phyloP scores from a whole-genome alignment of 2,329 filamentous ascomycete genomes.

The Coleophoma eucalyptorum region DNA sequence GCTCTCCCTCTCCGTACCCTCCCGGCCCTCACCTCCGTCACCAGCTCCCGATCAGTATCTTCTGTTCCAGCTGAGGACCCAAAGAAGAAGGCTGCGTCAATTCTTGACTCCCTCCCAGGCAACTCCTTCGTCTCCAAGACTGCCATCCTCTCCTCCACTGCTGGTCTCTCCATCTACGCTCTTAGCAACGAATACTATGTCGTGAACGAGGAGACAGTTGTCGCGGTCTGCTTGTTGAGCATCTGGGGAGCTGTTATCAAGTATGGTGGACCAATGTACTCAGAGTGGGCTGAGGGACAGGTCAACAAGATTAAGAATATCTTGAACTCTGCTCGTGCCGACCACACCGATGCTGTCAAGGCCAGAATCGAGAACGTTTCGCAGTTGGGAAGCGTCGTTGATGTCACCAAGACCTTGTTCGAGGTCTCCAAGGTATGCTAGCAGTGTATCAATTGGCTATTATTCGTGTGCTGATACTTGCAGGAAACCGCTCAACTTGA shows the following conservation, averaged over 20 bases:
- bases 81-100: constrained; percentile 94
- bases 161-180: constrained; percentile 87
- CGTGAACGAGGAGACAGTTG: constrained; percentile 97
- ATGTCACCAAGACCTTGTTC: constrained; percentile 95
- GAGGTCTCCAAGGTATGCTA: constrained; percentile 88
- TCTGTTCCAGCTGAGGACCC: constrained; percentile 82
- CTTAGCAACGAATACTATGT: constrained; percentile 99
- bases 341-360: constrained; percentile 96
- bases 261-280: constrained; percentile 89
- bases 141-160: constrained; percentile 89
- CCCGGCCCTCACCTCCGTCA: constrained; percentile 69
- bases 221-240: constrained; percentile 86
- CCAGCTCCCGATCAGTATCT: constrained; percentile 65
- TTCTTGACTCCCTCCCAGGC: constrained; percentile 89
- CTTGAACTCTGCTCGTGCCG: constrained; percentile 87
- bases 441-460: not conserved
- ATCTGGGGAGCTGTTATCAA: constrained; percentile 92
- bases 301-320: constrained; percentile 91
- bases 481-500: constrained; percentile 91
- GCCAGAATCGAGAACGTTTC: constrained; percentile 89
- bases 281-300: constrained; percentile 86
- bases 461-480: not conserved
- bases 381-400: constrained; percentile 91
- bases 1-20: constrained; percentile 70
- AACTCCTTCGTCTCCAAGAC: constrained; percentile 93